Percentiles rank a stretch among this genome's conserved stretches.
Evolutionary conservation across 2,329 filamentous ascomycete genomes (phyloP).

Genomic region (Neurospora crassa): DNA sequence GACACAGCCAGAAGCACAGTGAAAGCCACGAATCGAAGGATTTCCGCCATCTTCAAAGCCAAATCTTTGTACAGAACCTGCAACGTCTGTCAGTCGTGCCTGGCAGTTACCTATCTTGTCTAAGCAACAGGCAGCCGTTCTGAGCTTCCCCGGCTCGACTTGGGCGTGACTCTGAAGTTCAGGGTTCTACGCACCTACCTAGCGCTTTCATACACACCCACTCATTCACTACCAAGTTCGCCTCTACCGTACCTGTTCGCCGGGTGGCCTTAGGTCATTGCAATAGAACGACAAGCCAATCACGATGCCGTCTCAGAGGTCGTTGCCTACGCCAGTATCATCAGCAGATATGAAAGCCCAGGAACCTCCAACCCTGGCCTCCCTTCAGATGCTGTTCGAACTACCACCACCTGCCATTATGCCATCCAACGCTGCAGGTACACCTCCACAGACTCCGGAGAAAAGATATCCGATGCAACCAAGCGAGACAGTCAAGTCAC

Average conservation of each 20-base stretch:
- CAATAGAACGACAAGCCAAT: not conserved
- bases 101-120: not conserved
- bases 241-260: not conserved
- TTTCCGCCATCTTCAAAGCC: not conserved
- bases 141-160: not conserved
- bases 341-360: conserved; percentile 72
- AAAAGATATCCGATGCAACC: conserved; percentile 26
- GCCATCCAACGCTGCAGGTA: conserved; percentile 26
- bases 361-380: conserved; percentile 50
- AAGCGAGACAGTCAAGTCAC: conserved; percentile 43
- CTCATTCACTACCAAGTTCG: not conserved
- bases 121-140: not conserved
- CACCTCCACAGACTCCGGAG: conserved; percentile 24
- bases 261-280: not conserved
- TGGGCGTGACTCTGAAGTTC: not conserved
- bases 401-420: conserved; percentile 67
- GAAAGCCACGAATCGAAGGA: not conserved
- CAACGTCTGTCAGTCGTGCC: not conserved
- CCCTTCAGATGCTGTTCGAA: conserved; percentile 60
- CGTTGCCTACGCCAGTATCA: conserved; percentile 64
- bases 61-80: not conserved
- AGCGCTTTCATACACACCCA: not conserved
- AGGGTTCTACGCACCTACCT: not conserved
- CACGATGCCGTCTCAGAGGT: conserved; percentile 56
- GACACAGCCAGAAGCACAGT: not conserved